Conservation (phyloP, 2,329 filamentous ascomycete species). For the Penicillium hesseltinei region DNA sequence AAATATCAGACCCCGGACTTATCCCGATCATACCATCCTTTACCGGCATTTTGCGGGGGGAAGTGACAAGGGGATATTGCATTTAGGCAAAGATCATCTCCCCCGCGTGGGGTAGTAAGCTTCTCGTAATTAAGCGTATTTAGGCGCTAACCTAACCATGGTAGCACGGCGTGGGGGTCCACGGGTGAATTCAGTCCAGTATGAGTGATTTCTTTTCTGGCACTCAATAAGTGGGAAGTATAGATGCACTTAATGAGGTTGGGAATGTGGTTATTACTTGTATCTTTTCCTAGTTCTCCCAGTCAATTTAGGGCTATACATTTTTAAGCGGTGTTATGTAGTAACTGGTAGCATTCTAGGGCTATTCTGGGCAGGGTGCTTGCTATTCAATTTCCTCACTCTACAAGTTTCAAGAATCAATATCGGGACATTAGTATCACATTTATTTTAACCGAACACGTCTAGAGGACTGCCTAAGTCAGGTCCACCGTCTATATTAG, state of each 20-base stretch:
- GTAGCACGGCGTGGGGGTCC: background rate
- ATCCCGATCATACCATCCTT: background rate
- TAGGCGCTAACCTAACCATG: background rate
- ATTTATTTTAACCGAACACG: no score
- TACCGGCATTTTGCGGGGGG: background rate
- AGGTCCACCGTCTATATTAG: background rate
- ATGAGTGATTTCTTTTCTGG: background rate
- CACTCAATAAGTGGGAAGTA: background rate
- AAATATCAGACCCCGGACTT: slow-evolving; percentile 7
- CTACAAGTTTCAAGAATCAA: no score
- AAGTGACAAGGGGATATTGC: background rate
- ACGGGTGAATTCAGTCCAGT: background rate
- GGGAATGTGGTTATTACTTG: background rate
- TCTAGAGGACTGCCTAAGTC: no score
- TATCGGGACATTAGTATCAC: no score
- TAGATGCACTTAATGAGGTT: background rate
- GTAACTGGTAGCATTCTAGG: no score
- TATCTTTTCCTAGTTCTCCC: no score
- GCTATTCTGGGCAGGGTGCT: no score
- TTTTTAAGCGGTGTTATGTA: no score
- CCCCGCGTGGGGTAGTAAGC: slow-evolving; percentile 3
- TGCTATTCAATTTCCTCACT: no score
- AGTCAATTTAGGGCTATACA: background rate
- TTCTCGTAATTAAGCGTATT: background rate
- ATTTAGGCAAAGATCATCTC: background rate